Evolutionary conservation across 2,329 filamentous ascomycete species (phyloP), one percentile per base, ranked within the genome.

Genomic region (Rasamsonia emersonii): DNA sequence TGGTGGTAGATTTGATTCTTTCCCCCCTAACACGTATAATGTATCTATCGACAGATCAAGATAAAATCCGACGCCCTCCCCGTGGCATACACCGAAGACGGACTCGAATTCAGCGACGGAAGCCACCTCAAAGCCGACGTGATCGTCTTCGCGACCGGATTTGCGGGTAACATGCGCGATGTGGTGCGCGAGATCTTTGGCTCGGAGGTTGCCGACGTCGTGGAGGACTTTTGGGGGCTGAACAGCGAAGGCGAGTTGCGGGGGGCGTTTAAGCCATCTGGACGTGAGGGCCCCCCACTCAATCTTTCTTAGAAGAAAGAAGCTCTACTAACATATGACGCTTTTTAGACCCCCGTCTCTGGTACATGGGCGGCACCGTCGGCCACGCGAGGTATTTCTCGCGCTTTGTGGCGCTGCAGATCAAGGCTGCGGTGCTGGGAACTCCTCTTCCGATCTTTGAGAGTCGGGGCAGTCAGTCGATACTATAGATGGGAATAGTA

Each of bases 121-220:
- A 54, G 47, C 2, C 47, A 56, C 24, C 32, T 68, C 3, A 44
- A 60, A 4, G 66, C 65, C 3, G 64, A 69, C 33, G 48, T 67
- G 32, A 59, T 70, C 17, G 53, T 71, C 6, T 60, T 67, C 13
- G 56, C 59, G 7, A 70, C 66, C 0, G 67, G 66, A 2, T 70
- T 63, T 41, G 51, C 59, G 35, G 49, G 50, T 8, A 64, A 67
- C 34, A 58, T 67, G 47, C 49, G 61, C 2, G 48, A 54, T 5
- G 51, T 55, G 18, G 59, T 61, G 3, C 40, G 47, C 2, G 41
- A 45, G 11, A 54, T 67, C 7, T 54, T 69, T 15, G 65, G 65
- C 0, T 37, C 58, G 9, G 51, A 61, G 11, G 46, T 65, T 3
- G 59, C 59, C 3, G 51, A 60, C 18, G 42, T 51, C 10, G 50